Evolutionary conservation across 1,284 basidiomycete species (phyloP), one percentile per base, ranked within the genome.

Genomic region (Tilletia walkeri): DNA sequence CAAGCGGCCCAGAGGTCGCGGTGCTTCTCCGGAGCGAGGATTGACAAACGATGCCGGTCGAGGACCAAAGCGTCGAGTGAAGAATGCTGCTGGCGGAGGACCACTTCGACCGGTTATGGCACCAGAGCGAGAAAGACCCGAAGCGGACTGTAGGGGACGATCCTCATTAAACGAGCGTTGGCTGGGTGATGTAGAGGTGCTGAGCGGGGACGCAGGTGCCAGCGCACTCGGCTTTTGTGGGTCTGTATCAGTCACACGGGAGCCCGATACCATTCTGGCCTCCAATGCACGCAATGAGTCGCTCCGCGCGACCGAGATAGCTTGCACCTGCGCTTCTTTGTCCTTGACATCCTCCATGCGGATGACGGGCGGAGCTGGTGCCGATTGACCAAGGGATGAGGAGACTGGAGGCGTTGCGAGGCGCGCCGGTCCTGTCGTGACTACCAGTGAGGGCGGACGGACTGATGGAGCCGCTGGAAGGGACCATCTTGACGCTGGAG

Each of bases 1-100:
- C 20, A 71, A 50, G 30, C 70, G 67, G 5, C 70, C 70, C 20
- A 71, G 49, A 14, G 70, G 70, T 24, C 70, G 16, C 6, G 70
- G 70, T 7, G 70, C 70, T 14, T 45, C 50, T 20, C 66, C 68
- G 3, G 66, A 68, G 47, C 70, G 66, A 14, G 70, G 70, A 49
- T 71, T 71, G 2, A 67, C 66, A 39, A 71, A 71, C 9, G 65
- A 41, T 10, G 70, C 45, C 3, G 70, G 56, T 14, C 59, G 59
- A 41, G 59, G 59, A 4, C 65, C 39, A n/a, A 66, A 53, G 18
- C 66, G 67, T 9, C 67, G 67, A 24, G 67, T 67, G 67, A 68
- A 63, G 6, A 39, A 63, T 14, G 59, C 59, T n/a, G 59, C 30
- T 7, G 59, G 59, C 9, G 59, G 59, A 18, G 59, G 59, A 4